Percentiles rank a stretch among this genome's conserved stretches.
phyloP scores from a whole-genome alignment of 2,329 filamentous ascomycete species.

The Stagonosporopsis tanaceti region DNA sequence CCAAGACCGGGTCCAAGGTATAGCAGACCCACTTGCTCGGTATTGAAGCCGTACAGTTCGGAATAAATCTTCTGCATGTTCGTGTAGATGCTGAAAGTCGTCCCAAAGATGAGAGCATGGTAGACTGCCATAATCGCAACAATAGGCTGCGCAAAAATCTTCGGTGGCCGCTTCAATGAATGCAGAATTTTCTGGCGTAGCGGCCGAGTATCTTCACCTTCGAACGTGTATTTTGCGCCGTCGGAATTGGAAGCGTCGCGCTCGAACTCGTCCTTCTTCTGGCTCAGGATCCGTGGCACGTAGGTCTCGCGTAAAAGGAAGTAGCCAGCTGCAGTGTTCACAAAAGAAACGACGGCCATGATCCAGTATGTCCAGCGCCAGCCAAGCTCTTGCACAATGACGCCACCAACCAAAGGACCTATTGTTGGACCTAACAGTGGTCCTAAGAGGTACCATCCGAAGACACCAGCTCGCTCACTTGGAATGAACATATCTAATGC shows the following conservation, averaged over 20 bases:
- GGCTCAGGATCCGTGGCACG: slow-evolving; percentile 51
- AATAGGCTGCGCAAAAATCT: slow-evolving; percentile 57
- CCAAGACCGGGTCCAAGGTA: slow-evolving; percentile 57
- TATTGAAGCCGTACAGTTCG: slow-evolving; percentile 55
- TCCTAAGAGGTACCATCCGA: slow-evolving; percentile 57
- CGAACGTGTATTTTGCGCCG: slow-evolving; percentile 50
- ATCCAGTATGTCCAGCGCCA: slow-evolving; percentile 61
- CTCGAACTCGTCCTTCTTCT: slow-evolving; percentile 48
- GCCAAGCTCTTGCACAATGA: slow-evolving; percentile 54
- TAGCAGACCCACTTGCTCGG: slow-evolving; percentile 56
- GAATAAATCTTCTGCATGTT: slow-evolving; percentile 58
- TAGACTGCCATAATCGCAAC: slow-evolving; percentile 57
- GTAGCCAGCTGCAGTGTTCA: slow-evolving; percentile 54
- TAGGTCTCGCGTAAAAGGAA: slow-evolving; percentile 57
- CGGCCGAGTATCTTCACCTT: slow-evolving; percentile 54
- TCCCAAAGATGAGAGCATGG: slow-evolving; percentile 58
- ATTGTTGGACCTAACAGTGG: slow-evolving; percentile 54
- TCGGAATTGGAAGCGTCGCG: slow-evolving; percentile 29
- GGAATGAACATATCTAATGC: slow-evolving; percentile 59
- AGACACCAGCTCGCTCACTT: slow-evolving; percentile 55
- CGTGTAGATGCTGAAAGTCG: slow-evolving; percentile 58
- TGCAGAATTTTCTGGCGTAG: slow-evolving; percentile 47
- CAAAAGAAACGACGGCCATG: slow-evolving; percentile 50
- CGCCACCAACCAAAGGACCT: slow-evolving; percentile 54
- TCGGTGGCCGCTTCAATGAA: slow-evolving; percentile 52